phyloP scores from a whole-genome alignment of 2,329 filamentous ascomycete genomes.

The Monilinia fructigena region DNA sequence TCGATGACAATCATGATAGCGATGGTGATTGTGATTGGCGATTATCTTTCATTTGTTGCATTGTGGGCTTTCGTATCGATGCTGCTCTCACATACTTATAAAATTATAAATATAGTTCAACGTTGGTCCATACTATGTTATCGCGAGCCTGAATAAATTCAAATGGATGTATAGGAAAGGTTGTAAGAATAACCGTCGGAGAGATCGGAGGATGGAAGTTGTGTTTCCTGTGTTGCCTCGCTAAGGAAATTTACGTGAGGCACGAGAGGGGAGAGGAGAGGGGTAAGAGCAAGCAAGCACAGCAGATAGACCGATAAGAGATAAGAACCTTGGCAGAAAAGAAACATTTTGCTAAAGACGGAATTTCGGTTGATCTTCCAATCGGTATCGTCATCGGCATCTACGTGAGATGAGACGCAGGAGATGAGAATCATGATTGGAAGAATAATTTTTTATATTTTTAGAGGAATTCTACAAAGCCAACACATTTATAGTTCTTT shows the following conservation, averaged over 20 bases:
- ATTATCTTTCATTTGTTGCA: slow-evolving; percentile 3
- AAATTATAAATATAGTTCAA: no score
- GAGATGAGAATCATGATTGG: no score
- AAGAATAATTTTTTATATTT: no score
- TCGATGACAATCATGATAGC: not conserved
- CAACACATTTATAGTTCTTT: no score
- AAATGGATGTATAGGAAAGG: not conserved
- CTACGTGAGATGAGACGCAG: no score
- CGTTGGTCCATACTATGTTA: not conserved
- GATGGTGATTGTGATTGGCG: not conserved
- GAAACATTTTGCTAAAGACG: not conserved
- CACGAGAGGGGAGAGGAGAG: not conserved
- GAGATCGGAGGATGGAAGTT: not conserved
- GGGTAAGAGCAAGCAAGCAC: not conserved
- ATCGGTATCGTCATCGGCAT: not conserved
- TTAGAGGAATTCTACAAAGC: no score
- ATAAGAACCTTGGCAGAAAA: not conserved
- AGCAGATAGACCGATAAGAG: not conserved
- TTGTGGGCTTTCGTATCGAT: slow-evolving; percentile 10
- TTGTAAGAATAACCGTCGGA: not conserved
- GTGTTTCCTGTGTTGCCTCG: not conserved
- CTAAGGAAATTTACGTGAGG: not conserved
- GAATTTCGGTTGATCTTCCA: not conserved
- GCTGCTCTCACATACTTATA: not conserved
- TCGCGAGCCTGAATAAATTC: not conserved